Evolutionary conservation across 2,329 filamentous ascomycete species (phyloP), one percentile per base, ranked within the genome.

Genomic region (Colletotrichum sp.): DNA sequence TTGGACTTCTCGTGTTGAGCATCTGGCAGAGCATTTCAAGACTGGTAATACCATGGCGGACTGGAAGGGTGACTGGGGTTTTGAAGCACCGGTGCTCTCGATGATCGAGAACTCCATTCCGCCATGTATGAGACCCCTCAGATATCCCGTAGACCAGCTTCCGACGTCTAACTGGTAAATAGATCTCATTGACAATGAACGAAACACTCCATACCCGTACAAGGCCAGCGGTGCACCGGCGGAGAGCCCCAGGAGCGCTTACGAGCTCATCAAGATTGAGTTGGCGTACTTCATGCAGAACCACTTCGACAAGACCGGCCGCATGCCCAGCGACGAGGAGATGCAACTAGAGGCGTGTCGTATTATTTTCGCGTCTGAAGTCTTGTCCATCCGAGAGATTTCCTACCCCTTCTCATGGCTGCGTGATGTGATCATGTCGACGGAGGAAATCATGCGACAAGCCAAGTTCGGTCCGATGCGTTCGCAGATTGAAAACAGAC

Each of bases 61-160:
- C 82, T 93, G 92, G 92, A 92, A 92, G 87, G 92, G 92, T 85
- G 91, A 92, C 83, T 93, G 91, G 91, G 92, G 92, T 87, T 93
- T 93, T 77, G 91, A 93, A 71, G 85, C 86, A 32, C 88, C 90
- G 43, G 88, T 93, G 56, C 85, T 92, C 78, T 87, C 91, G 77
- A 89, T 93, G 86, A 89, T 93, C 79, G 91, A 93, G 82, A 93
- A 93, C 80, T 91, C 91, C 62, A 92, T 93, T 74, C 92, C 91
- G 70, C 91, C 91, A 66, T 93, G 90, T 92, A 88, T 86, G 89
- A 68, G 84, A 81, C 81, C 81, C 79, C 76, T 83, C 64, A 81
- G 80, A 74, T 83, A 81, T 82, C 81, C 82, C 75, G 76, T 84
- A 83, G 83, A 85, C 76, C 80, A 82, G 80, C 78, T 85, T 74